Percentiles rank a stretch among this genome's conserved stretches.
Conservation (phyloP, 2,329 filamentous ascomycete species). For the Aspergillus fructus region DNA sequence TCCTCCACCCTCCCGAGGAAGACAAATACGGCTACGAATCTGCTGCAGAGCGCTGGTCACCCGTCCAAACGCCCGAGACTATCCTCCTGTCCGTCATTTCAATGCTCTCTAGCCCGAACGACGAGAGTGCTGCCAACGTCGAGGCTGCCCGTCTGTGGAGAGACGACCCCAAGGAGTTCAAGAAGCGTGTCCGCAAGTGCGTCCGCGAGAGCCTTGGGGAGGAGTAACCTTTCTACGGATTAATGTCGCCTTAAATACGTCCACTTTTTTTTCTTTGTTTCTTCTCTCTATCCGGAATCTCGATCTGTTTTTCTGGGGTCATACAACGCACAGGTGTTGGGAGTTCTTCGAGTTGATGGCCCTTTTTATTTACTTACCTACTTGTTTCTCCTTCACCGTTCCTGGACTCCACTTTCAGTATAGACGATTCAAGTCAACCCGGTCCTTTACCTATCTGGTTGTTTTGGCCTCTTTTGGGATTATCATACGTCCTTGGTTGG, state of each 20-base stretch:
- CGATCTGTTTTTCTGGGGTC: neutral
- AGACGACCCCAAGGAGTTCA: constrained; percentile 76
- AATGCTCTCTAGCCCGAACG: constrained; percentile 88
- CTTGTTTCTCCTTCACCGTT: neutral
- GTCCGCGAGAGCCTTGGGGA: constrained; percentile 80
- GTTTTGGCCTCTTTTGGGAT: constrained; percentile 4
- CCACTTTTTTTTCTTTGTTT: neutral
- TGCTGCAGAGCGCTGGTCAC: constrained; percentile 87
- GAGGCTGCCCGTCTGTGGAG: constrained; percentile 88
- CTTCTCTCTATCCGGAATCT: neutral
- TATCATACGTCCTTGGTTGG: neutral
- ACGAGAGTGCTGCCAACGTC: constrained; percentile 92
- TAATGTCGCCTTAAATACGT: no score
- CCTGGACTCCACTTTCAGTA: neutral
- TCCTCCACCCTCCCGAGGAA: constrained; percentile 91
- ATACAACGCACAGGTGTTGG: constrained; percentile 1
- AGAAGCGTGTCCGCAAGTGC: constrained; percentile 72
- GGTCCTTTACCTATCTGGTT: neutral
- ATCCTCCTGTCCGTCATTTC: constrained; percentile 91
- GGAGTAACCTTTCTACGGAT: constrained; percentile 43
- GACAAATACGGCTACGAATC: constrained; percentile 93
- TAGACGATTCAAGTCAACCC: neutral
- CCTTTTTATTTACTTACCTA: neutral
- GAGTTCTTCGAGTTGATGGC: neutral
- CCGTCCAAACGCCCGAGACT: constrained; percentile 92